Evolutionary conservation across 1,284 basidiomycete species (phyloP), one percentile per base, ranked within the genome.

Genomic region (Puccinia coronata): DNA sequence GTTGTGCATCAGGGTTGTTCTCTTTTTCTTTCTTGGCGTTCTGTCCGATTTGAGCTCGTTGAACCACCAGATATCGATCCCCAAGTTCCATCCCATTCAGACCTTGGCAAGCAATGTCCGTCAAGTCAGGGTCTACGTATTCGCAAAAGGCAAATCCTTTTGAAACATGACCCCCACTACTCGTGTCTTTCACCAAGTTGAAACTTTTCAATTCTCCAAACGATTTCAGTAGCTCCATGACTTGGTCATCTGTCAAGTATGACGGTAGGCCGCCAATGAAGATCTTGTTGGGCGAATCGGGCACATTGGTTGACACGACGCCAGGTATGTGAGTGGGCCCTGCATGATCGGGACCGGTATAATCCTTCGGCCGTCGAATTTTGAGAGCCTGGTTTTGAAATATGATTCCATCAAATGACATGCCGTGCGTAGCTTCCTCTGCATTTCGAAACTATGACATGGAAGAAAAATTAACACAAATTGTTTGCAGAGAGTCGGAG

Each of bases 61-160:
- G 97, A 53, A 99, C 96, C 73, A 98, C 94, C 59, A 99, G 90
- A 85, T 91, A 93, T n/a, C 94, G 92, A 87, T 99, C 97, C 75
- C 96, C 97, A 18, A 99, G 90, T 86, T 97, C 93, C 94, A 99
- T 98, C 80, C 95, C 95, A 86, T 97, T 96, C 82, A 99, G 90
- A 82, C 95, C 94, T 87, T 95, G 92, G 85, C 96, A 98, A 51
- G 97, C 97, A 83, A 98, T 91, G 83, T 99, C 96, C 70, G 97
- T 99, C 81, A 96, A 91, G 47, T 87, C 87, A 16, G 91, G 88
- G 86, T 99, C 97, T 81, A 93, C 92, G 87, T 98, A 99, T 89
- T 99, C 97, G 88, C 95, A 97, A 88, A 98, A 99, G 0, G 97
- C 97, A 87, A 98, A 99, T 83, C 97, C 97, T 93, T 96, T 85